phyloP scores from a whole-genome alignment of 768 basidiomycete genomes.

The Collybia mongolica region DNA sequence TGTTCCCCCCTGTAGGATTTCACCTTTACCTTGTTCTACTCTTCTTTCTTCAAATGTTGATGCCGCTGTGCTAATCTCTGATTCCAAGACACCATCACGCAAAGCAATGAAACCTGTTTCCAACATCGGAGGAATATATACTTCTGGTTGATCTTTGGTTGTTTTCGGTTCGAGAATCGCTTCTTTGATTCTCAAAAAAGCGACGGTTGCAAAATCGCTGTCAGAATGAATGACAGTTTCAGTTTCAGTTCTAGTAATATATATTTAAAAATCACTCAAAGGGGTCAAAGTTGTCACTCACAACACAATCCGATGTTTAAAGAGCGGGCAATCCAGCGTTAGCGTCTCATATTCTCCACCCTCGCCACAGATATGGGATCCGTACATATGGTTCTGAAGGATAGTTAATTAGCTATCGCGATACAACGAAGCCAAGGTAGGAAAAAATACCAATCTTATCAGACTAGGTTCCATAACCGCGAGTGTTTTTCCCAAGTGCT shows the following conservation, averaged over 20 bases:
- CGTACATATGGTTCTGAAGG: conserved; percentile 72
- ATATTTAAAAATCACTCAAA: conserved; percentile 3
- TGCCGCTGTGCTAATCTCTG: neutral
- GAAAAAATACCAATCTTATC: conserved; percentile 57
- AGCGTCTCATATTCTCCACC: conserved; percentile 98
- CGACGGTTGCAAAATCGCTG: conserved; percentile 86
- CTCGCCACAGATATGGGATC: conserved; percentile 94
- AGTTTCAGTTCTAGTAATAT: conserved; percentile 47
- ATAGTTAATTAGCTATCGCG: neutral
- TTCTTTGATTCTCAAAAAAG: conserved; percentile 78
- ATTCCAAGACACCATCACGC: conserved; percentile 17
- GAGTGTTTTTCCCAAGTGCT: conserved; percentile 79
- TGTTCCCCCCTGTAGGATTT: neutral
- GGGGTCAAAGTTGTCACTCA: conserved; percentile 31
- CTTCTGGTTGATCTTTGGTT: conserved; percentile 2
- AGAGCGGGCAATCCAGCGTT: conserved; percentile 87
- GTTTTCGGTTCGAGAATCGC: conserved; percentile 64
- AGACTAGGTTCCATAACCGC: conserved; percentile 73
- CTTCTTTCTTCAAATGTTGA: neutral
- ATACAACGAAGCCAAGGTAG: neutral
- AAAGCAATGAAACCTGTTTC: conserved; percentile 38
- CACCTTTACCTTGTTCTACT: neutral
- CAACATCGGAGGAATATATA: conserved; percentile 51
- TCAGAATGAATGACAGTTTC: conserved; percentile 79
- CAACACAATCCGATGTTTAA: conserved; percentile 75